Conservation (phyloP, 1,284 basidiomycete species). For the Ganoderma lingzhi region DNA sequence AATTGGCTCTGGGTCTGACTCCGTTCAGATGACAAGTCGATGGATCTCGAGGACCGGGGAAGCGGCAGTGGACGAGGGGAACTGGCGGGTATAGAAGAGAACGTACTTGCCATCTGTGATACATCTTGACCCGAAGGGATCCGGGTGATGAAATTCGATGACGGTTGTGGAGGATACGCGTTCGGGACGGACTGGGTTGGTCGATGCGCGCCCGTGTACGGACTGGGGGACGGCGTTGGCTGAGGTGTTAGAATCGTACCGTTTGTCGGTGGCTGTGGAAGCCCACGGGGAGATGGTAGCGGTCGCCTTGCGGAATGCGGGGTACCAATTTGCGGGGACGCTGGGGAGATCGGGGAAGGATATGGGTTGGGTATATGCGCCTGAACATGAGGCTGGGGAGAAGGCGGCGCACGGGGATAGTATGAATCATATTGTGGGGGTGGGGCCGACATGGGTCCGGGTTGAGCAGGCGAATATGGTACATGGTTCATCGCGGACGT, state of each 20-base stretch:
- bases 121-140: conserved; percentile 19
- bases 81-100: conserved; percentile 24
- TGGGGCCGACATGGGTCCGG: conserved; percentile 20
- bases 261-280: conserved; percentile 20
- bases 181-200: conserved; percentile 30
- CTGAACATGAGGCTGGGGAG: conserved; percentile 23
- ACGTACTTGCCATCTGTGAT: conserved; percentile 21
- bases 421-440: conserved; percentile 18
- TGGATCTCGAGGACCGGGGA: conserved; percentile 34
- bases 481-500: conserved; percentile 17
- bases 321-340: conserved; percentile 21
- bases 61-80: conserved; percentile 37
- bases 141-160: conserved; percentile 1
- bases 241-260: conserved; percentile 22
- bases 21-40: conserved; percentile 30
- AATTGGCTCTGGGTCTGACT: conserved; percentile 11
- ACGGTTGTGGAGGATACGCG: conserved; percentile 11
- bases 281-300: conserved; percentile 32
- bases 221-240: conserved; percentile 25
- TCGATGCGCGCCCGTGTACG: conserved; percentile 25
- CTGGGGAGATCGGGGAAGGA: conserved; percentile 32
- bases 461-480: conserved; percentile 13
- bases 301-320: conserved; percentile 32
- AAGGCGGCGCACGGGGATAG: conserved; percentile 19
- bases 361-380: conserved; percentile 23